phyloP scores from a whole-genome alignment of 495 filamentous ascomycete genomes.

The Aspergillus asperescens region DNA sequence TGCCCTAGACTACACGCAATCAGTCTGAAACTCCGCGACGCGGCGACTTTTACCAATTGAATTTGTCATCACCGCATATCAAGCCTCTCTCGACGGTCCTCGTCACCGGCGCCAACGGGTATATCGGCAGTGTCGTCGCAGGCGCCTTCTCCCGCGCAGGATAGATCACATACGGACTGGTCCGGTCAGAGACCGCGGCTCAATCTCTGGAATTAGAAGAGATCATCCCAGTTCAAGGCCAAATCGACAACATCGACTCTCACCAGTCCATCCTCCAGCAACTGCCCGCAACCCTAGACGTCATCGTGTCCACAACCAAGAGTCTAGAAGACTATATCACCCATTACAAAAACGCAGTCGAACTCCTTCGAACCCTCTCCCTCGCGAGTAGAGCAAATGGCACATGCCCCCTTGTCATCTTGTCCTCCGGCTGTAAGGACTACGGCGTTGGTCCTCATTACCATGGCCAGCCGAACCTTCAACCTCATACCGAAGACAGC shows the following conservation, averaged over 20 bases:
- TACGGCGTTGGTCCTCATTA: constrained; percentile 12
- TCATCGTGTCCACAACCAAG: constrained; percentile 13
- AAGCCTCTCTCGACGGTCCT: constrained; percentile 4
- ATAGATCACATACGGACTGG: constrained; percentile 11
- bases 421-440: constrained; percentile 16
- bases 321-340: constrained; percentile 1
- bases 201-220: constrained; percentile 8
- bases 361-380: constrained; percentile 2
- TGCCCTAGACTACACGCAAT: no score
- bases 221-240: constrained; percentile 10
- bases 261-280: background rate
- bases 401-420: constrained; percentile 5
- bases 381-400: background rate
- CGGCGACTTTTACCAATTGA: no score
- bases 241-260: constrained; percentile 2
- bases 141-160: constrained; percentile 14
- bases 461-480: background rate
- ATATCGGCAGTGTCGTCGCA: constrained; percentile 17
- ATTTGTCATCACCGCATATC: no score
- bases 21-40: no score
- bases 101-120: constrained; percentile 17
- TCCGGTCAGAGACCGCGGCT: background rate
- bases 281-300: constrained; percentile 5
- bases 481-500: constrained; percentile 11
- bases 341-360: constrained; percentile 1